Evolutionary conservation across 768 basidiomycete genomes (phyloP).

Genomic region (Cyathus striatus): DNA sequence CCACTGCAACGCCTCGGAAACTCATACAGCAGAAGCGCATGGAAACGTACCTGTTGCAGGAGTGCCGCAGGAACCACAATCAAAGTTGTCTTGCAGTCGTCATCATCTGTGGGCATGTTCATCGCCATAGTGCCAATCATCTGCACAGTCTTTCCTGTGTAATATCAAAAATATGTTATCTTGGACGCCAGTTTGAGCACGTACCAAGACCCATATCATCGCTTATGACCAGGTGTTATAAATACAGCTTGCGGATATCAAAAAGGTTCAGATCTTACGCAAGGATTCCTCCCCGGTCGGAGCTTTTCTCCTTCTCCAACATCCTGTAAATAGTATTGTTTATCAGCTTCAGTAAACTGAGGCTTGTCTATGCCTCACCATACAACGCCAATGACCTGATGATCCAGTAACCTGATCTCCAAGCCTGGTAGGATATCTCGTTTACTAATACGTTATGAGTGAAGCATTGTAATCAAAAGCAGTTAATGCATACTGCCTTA

Average conservation of each 20-base stretch:
- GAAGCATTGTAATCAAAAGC: not conserved
- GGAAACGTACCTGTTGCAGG: slow-evolving; percentile 49
- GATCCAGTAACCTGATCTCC: slow-evolving; percentile 64
- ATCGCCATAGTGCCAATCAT: slow-evolving; percentile 76
- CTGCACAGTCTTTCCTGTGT: slow-evolving; percentile 64
- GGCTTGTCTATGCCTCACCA: slow-evolving; percentile 47
- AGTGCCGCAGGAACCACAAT: slow-evolving; percentile 77
- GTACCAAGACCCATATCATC: slow-evolving; percentile 69
- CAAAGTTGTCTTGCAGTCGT: slow-evolving; percentile 51
- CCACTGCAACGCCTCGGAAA: slow-evolving; percentile 38
- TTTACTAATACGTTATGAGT: slow-evolving; percentile 22
- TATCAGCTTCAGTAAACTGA: not conserved
- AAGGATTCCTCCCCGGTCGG: slow-evolving; percentile 57
- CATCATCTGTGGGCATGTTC: slow-evolving; percentile 48
- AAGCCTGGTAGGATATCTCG: slow-evolving; percentile 62
- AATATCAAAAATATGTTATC: not conserved
- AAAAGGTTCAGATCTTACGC: slow-evolving; percentile 31
- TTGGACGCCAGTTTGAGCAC: not conserved
- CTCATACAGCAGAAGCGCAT: not conserved
- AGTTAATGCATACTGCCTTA: slow-evolving; percentile 36
- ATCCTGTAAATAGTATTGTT: slow-evolving; percentile 45
- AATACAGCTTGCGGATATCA: not conserved
- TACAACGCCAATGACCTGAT: slow-evolving; percentile 73
- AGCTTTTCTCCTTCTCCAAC: slow-evolving; percentile 53
- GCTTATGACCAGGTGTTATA: slow-evolving; percentile 14